Percentiles rank a stretch among this genome's conserved stretches.
These are phyloP conservation scores for Penicillium angulare DNA, from an alignment of 495 filamentous ascomycete species.

Conservation along the genomic window DNA sequence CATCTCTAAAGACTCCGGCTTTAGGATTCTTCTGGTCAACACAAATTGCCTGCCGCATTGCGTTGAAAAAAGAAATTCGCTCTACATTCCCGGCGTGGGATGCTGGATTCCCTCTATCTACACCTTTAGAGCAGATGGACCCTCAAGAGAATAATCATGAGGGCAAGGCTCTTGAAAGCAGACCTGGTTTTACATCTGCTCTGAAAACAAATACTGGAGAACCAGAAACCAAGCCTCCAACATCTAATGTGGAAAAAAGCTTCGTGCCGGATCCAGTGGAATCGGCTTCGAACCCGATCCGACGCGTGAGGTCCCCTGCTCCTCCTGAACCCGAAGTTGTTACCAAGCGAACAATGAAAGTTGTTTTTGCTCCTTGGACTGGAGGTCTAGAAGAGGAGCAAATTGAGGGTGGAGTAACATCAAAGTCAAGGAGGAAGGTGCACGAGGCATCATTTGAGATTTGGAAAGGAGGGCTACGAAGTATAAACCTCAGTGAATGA, in stretches of 20 bases:
- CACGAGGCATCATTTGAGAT: slow-evolving; percentile 50
- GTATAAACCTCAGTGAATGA: slow-evolving; percentile 11
- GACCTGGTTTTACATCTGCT: slow-evolving; percentile 1
- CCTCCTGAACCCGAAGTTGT: slow-evolving; percentile 19
- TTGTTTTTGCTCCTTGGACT: slow-evolving; percentile 76
- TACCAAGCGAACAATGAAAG: slow-evolving; percentile 63
- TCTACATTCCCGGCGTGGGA: background rate
- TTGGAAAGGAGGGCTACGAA: slow-evolving; percentile 48
- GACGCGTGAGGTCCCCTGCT: background rate
- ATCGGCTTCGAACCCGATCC: background rate
- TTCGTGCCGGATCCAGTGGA: background rate
- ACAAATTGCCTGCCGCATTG: slow-evolving; percentile 78
- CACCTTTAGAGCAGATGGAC: slow-evolving; percentile 10
- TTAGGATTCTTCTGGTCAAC: slow-evolving; percentile 89
- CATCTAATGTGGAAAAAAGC: background rate
- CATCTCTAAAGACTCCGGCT: slow-evolving; percentile 72
- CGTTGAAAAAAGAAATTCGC: slow-evolving; percentile 57
- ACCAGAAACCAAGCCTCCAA: background rate
- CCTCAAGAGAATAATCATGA: background rate
- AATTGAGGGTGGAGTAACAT: background rate
- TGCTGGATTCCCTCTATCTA: slow-evolving; percentile 2
- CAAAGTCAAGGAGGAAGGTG: slow-evolving; percentile 1
- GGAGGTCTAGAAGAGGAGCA: slow-evolving; percentile 15
- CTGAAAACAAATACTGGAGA: slow-evolving; percentile 4
- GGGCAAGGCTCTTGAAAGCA: background rate